phyloP scores from a whole-genome alignment of 1,284 basidiomycete species.

The Coniferiporia weirii region DNA sequence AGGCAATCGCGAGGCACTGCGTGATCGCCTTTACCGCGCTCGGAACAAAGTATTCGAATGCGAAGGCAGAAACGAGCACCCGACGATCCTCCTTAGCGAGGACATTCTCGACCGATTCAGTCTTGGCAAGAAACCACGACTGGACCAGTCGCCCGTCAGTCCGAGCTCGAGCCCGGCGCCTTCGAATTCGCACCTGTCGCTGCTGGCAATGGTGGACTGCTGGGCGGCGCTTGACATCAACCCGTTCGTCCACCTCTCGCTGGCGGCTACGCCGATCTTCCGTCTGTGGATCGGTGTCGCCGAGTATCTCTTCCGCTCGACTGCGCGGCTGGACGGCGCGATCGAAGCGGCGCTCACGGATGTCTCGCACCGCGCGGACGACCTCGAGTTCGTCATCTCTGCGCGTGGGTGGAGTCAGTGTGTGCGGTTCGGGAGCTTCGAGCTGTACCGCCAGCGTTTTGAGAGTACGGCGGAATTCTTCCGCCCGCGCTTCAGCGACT shows the following conservation, averaged over 20 bases:
- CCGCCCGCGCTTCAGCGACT: constrained; percentile 83
- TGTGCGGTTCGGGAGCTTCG: constrained; percentile 89
- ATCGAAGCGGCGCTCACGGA: constrained; percentile 77
- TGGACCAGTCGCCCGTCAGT: constrained; percentile 16
- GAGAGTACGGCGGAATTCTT: constrained; percentile 82
- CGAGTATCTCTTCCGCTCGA: constrained; percentile 86
- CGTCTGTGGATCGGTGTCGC: constrained; percentile 97
- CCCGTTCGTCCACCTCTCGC: constrained; percentile 87
- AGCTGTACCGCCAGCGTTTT: constrained; percentile 82
- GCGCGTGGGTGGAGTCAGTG: constrained; percentile 97
- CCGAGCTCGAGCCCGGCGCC: constrained; percentile 18
- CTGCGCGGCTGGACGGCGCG: constrained; percentile 58
- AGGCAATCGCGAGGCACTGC: constrained; percentile 63
- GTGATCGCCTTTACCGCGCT: constrained; percentile 71
- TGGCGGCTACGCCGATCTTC: constrained; percentile 96
- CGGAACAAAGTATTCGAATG: constrained; percentile 71
- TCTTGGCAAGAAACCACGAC: constrained; percentile 49
- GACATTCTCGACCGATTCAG: constrained; percentile 88
- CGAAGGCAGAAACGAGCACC: constrained; percentile 25
- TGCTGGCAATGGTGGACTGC: constrained; percentile 99
- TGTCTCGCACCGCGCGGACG: constrained; percentile 81
- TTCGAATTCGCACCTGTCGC: constrained; percentile 88
- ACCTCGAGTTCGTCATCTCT: constrained; percentile 92
- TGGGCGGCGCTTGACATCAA: constrained; percentile 88
- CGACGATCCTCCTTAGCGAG: constrained; percentile 83